Conservation (phyloP, 495 filamentous ascomycete genomes). For the Penicillium mononematosum region DNA sequence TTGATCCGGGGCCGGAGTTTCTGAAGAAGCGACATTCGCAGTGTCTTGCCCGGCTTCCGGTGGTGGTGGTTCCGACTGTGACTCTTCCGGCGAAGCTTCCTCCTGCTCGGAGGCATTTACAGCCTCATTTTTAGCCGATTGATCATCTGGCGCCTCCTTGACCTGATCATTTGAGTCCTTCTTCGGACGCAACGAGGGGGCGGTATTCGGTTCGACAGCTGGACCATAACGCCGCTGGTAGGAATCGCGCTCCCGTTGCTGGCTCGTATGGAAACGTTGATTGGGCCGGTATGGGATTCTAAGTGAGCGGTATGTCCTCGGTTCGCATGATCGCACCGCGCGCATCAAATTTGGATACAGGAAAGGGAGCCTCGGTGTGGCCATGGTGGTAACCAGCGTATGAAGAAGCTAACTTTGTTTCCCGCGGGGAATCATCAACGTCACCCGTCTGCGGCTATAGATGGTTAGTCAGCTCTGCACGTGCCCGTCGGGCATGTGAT, state of each 20-base stretch:
- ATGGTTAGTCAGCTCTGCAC: not conserved
- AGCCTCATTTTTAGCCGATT: constrained; percentile 22
- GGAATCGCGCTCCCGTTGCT: constrained; percentile 39
- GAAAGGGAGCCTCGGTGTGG: constrained; percentile 65
- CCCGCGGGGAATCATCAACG: constrained; percentile 4
- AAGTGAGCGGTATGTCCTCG: constrained; percentile 32
- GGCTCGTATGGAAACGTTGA: constrained; percentile 41
- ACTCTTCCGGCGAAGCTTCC: constrained; percentile 15
- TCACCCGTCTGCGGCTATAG: not conserved
- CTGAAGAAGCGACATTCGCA: constrained; percentile 6
- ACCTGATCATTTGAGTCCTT: constrained; percentile 22
- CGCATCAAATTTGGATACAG: constrained; percentile 70
- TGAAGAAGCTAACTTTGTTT: constrained; percentile 5
- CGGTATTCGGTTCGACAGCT: constrained; percentile 46
- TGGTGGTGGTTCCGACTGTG: constrained; percentile 7
- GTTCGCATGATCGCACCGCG: constrained; percentile 39
- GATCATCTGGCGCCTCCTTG: constrained; percentile 21
- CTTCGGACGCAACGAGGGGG: constrained; percentile 37
- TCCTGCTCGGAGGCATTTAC: constrained; percentile 15
- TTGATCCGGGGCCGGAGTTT: constrained; percentile 5
- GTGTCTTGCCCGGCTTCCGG: constrained; percentile 4
- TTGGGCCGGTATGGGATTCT: constrained; percentile 23
- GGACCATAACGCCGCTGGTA: constrained; percentile 53
- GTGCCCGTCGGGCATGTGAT: not conserved
- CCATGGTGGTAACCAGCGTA: constrained; percentile 50